Base-by-base conservation (phyloP, 2,329 filamentous ascomycete genomes). In the Elsinoe australis region DNA sequence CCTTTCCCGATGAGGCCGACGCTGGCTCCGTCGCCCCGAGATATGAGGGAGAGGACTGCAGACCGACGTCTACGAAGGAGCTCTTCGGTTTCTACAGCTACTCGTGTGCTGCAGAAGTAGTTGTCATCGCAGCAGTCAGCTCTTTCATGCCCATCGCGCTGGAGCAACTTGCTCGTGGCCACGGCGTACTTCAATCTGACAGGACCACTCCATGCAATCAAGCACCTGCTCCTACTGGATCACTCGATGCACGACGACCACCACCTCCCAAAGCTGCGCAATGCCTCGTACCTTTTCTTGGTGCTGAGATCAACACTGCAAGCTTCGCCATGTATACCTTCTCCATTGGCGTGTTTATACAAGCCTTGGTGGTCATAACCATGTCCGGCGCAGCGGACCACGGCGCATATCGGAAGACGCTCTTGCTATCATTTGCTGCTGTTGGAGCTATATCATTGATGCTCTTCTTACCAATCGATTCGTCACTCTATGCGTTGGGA, bases 251-350 rank as follows among this genome's bases (percentile, higher is more conserved):
- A 10, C 26, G 31, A 28, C 53, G 55, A 39, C 51, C 52, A 39
- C 58, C 51, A 18, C 54, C 14, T 2, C 32, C 52, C 69, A 58
- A 71, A 71, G 33, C 74, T 73, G 41, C 54, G 3, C 87, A 94
- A 63, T 98, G 92, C 61, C 72, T 96, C 51, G 80, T 96, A 51
- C 79, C 83, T 54, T 72, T 96, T 4, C 70, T 94, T 18, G 90
- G 90, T 4, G 65, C 85, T 51, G 83, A 94, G 59, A 83, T 98
- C 68, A 96, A 96, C 66, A 95, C 90, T 1, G 89, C 90, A 28
- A 94, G 86, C 65, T 95, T 96, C 65, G 90, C 88, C 63, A 94
- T 96, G 87, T 96, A 96, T 68, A 95, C 88, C 1, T 98, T 98
- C 67, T 94, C 88, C 50, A 72, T 94, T 59, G 94, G 87, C 62